phyloP scores from a whole-genome alignment of 2,329 filamentous ascomycete genomes.

The Sordariomycetes sp. region DNA sequence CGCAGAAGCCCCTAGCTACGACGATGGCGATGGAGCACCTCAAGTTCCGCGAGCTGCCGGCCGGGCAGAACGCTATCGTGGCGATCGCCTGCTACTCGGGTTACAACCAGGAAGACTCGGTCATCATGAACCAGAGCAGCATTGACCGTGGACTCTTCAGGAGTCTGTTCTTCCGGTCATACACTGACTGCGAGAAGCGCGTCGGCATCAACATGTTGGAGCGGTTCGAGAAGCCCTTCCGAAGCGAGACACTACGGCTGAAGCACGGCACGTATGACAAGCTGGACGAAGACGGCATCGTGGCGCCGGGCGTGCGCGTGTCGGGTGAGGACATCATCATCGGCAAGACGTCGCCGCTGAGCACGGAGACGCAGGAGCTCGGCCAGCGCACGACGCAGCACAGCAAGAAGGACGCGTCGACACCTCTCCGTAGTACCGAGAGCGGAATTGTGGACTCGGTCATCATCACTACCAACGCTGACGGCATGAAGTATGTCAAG shows the following conservation, averaged over 20 bases:
- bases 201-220: constrained; percentile 90
- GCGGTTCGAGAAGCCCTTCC: constrained; percentile 88
- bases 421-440: constrained; percentile 87
- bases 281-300: constrained; percentile 90
- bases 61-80: constrained; percentile 96
- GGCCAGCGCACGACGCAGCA: constrained; percentile 85
- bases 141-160: constrained; percentile 96
- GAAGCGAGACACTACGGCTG: constrained; percentile 77
- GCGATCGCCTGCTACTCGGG: constrained; percentile 96
- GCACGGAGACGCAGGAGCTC: constrained; percentile 84
- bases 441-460: constrained; percentile 95
- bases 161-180: constrained; percentile 94
- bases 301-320: constrained; percentile 86
- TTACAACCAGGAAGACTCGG: constrained; percentile 99
- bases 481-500: constrained; percentile 93
- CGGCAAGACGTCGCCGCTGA: constrained; percentile 92
- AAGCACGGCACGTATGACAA: constrained; percentile 97
- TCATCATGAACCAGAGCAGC: constrained; percentile 99
- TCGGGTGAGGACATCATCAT: constrained; percentile 99
- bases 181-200: constrained; percentile 94
- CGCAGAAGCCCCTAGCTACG: constrained; percentile 90
- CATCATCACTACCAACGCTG: constrained; percentile 85
- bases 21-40: constrained; percentile 98
- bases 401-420: constrained; percentile 90
- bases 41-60: constrained; percentile 93